phyloP scores from a whole-genome alignment of 345 rosid species.

The Salix caprea region DNA sequence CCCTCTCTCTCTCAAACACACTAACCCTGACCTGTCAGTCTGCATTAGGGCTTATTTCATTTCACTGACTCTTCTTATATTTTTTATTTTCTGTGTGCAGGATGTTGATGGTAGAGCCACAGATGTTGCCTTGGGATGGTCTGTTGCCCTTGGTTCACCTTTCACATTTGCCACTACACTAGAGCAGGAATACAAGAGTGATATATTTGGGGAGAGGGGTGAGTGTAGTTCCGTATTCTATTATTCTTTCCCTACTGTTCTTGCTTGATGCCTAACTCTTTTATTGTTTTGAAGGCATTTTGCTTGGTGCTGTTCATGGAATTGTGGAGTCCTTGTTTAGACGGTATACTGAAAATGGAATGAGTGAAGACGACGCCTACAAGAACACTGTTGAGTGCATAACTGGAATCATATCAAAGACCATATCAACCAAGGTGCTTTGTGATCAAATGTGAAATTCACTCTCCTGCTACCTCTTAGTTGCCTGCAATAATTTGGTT shows the following conservation, averaged over 20 bases:
- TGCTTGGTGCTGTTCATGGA: constrained; percentile 95
- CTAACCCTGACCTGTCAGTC: not conserved
- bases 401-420: constrained; percentile 70
- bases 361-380: constrained; percentile 77
- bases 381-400: constrained; percentile 87
- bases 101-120: constrained; percentile 95
- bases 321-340: constrained; percentile 81
- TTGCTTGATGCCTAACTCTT: constrained; percentile 1
- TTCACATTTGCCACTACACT: constrained; percentile 87
- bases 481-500: not conserved
- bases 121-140: constrained; percentile 88
- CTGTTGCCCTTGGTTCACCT: constrained; percentile 91
- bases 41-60: not conserved
- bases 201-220: constrained; percentile 94
- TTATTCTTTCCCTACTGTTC: not conserved
- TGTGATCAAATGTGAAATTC: not conserved
- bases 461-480: not conserved
- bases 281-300: constrained; percentile 45
- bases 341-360: constrained; percentile 78
- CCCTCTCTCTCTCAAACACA: too few relatives aligned
- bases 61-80: not conserved
- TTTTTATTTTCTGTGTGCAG: constrained; percentile 26
- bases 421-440: constrained; percentile 70
- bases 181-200: constrained; percentile 94
- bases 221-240: constrained; percentile 3